phyloP scores from a whole-genome alignment of 148 eudicot genomes.

The Silene uniflora region DNA sequence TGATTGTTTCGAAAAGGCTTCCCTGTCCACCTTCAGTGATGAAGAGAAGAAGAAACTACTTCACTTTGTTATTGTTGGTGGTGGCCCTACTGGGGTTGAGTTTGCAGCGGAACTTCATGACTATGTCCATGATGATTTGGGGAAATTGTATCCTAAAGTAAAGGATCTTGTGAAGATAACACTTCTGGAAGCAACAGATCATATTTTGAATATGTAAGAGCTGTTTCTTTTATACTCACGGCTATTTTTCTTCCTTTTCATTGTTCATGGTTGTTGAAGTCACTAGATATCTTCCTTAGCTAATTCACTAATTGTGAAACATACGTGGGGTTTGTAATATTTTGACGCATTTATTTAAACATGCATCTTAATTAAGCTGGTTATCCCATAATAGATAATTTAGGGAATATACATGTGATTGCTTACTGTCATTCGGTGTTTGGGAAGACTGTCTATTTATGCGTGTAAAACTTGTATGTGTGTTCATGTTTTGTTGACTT shows the following conservation, averaged over 20 bases:
- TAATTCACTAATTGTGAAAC: background rate
- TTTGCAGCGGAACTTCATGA: constrained; percentile 75
- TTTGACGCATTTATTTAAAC: background rate
- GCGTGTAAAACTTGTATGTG: background rate
- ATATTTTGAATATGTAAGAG: constrained; percentile 62
- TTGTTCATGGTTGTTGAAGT: background rate
- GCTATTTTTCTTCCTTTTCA: background rate
- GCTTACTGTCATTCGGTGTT: background rate
- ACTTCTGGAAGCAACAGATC: constrained; percentile 68
- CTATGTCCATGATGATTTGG: constrained; percentile 55
- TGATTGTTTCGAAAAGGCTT: constrained; percentile 62
- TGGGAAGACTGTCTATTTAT: background rate
- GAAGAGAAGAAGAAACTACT: constrained; percentile 59
- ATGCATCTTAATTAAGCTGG: background rate
- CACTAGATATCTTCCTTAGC: background rate
- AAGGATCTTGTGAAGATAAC: constrained; percentile 54
- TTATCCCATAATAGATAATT: background rate
- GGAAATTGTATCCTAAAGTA: constrained; percentile 45
- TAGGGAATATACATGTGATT: background rate
- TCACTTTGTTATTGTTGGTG: constrained; percentile 70
- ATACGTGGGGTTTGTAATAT: background rate
- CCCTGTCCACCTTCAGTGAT: constrained; percentile 51
- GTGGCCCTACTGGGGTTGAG: constrained; percentile 77
- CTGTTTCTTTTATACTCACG: background rate
- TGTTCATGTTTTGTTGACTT: background rate